Conservation (phyloP, 163 green algal species). For the Scenedesmus sp. region DNA sequence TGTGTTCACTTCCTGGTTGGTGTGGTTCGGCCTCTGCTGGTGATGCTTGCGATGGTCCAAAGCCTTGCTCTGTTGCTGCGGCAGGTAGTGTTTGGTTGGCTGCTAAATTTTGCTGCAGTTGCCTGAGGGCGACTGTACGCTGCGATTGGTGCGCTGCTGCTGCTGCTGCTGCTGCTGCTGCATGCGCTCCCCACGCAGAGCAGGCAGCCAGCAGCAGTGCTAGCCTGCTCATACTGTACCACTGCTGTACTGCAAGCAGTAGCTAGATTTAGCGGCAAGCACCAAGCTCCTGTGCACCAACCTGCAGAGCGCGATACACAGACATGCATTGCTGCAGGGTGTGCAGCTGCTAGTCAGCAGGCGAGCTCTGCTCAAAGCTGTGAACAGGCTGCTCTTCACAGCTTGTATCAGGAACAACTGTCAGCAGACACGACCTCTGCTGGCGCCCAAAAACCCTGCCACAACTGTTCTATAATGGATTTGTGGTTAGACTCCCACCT, state of each 20-base stretch:
- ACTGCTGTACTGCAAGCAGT: neutral
- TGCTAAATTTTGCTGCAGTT: neutral
- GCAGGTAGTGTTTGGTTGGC: neutral
- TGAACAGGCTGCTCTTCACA: neutral
- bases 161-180: too few relatives aligned
- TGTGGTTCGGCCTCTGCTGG: neutral
- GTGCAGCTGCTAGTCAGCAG: neutral
- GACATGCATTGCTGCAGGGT: neutral
- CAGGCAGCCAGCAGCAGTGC: neutral
- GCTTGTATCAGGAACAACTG: neutral
- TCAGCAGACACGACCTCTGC: neutral
- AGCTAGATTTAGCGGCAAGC: neutral
- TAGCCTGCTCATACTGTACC: neutral
- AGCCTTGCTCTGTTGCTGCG: neutral
- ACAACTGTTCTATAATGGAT: too few relatives aligned
- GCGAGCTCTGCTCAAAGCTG: neutral
- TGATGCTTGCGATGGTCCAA: neutral
- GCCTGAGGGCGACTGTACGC: neutral
- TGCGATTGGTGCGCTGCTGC: neutral
- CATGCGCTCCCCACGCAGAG: neutral
- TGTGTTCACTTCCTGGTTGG: neutral
- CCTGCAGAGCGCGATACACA: neutral
- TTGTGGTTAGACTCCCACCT: too few relatives aligned
- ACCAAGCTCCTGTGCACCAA: neutral
- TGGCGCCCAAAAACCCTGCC: too few relatives aligned